Evolutionary conservation across 257 asterid species (phyloP).

Genomic region (Scutellaria barbata): DNA sequence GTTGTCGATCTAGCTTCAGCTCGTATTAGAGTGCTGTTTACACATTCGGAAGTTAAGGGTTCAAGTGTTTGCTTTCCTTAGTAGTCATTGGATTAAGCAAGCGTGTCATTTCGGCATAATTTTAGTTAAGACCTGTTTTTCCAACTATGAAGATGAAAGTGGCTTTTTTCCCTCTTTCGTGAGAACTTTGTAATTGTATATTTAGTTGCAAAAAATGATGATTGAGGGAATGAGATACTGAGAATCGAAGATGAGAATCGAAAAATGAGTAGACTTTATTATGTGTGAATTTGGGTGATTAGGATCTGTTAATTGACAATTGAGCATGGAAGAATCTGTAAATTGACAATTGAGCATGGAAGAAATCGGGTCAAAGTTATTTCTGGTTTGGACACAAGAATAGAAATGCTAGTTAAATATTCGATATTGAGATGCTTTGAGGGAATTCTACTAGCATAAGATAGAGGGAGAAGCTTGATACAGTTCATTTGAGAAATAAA

Average conservation of each 20-base stretch:
- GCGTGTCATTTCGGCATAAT: neutral
- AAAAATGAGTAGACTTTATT: neutral
- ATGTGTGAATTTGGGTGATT: conserved; percentile 21
- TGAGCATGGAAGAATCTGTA: neutral
- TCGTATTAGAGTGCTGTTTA: conserved; percentile 15
- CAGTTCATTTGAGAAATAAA: neutral
- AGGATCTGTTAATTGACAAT: neutral
- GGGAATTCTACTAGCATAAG: neutral
- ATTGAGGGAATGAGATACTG: neutral
- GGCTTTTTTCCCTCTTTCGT: neutral
- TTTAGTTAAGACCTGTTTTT: neutral
- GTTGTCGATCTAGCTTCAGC: conserved; percentile 30
- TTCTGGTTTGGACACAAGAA: conserved; percentile 1
- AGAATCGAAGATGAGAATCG: neutral
- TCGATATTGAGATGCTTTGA: neutral
- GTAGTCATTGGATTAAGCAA: neutral
- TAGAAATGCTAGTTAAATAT: neutral
- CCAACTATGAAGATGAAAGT: neutral
- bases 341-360: neutral
- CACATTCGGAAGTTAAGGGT: neutral
- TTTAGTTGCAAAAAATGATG: neutral
- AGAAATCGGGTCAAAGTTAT: neutral
- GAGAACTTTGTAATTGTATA: neutral
- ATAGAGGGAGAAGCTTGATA: conserved; percentile 6
- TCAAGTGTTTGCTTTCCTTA: neutral